phyloP scores from a whole-genome alignment of 176 grass and related monocot species.

The Juncus inflexus region DNA sequence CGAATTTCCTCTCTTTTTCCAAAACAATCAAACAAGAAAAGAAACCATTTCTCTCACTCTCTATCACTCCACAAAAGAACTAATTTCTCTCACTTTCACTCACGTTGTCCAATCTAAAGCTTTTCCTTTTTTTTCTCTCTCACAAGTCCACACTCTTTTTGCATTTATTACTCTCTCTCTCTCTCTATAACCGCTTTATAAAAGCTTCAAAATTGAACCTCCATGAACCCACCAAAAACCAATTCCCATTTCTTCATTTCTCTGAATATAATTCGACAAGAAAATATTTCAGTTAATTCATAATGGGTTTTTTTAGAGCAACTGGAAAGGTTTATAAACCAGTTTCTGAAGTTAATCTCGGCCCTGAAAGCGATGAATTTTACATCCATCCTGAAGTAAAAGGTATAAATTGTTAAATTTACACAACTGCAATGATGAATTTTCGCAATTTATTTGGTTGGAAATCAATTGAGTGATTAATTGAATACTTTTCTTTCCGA shows the following conservation, averaged over 20 bases:
- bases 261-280: slow-evolving; percentile 11
- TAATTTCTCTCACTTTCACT: neutral
- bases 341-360: slow-evolving; percentile 51
- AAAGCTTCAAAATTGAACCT: slow-evolving; percentile 26
- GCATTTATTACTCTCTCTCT: slow-evolving; percentile 24
- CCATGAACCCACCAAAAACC: slow-evolving; percentile 8
- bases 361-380: slow-evolving; percentile 51
- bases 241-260: neutral
- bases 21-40: too few species aligned
- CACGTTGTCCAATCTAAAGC: neutral
- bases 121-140: slow-evolving; percentile 19
- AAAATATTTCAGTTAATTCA: neutral
- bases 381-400: slow-evolving; percentile 74
- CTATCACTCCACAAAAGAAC: neutral
- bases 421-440: neutral
- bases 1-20: slow-evolving; percentile 11
- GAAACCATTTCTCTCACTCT: neutral
- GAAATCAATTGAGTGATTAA: too few species aligned
- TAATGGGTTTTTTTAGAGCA: slow-evolving; percentile 54
- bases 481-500: too few species aligned
- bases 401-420: slow-evolving; percentile 28
- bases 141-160: slow-evolving; percentile 22
- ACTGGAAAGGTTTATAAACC: slow-evolving; percentile 69
- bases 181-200: slow-evolving; percentile 34
- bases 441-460: too few species aligned